Percentiles rank a stretch among this genome's conserved stretches.
Conservation (phyloP, 345 rosid genomes). For the Citrus sp. region DNA sequence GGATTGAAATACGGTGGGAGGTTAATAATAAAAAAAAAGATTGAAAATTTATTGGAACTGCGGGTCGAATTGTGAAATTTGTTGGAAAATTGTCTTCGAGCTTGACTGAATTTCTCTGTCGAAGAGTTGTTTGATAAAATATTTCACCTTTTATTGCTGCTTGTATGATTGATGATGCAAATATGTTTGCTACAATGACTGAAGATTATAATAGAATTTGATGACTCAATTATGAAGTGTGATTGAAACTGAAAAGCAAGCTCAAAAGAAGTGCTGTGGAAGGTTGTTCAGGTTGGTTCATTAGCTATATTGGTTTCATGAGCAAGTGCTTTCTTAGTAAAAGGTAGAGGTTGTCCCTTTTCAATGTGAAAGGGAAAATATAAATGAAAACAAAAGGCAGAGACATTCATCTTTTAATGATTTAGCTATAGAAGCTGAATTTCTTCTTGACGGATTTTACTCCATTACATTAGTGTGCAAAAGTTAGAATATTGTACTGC, state of each 20-base stretch:
- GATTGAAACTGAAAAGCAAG: neutral
- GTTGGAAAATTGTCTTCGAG: neutral
- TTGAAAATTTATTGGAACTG: neutral
- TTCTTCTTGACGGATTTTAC: neutral
- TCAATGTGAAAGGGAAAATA: neutral
- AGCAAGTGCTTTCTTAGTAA: neutral
- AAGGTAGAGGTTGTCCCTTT: neutral
- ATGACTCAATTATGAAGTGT: neutral
- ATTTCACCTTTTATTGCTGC: neutral
- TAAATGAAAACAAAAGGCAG: neutral
- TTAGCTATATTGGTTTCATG: neutral
- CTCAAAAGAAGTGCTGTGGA: neutral
- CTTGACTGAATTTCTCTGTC: neutral
- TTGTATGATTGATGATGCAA: neutral
- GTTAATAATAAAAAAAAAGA: neutral
- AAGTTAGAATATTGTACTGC: neutral
- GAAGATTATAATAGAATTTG: neutral
- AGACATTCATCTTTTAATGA: neutral
- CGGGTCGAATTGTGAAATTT: neutral
- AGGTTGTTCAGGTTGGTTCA: neutral
- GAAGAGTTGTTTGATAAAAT: neutral
- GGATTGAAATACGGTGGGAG: neutral
- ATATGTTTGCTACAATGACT: neutral
- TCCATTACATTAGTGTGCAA: neutral
- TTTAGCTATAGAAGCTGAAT: neutral